A percentile compares a stretch with the other conserved stretches of the same genome.
phyloP scores from a whole-genome alignment of 768 basidiomycete genomes.

The Sistotremastrum niveocremeum region DNA sequence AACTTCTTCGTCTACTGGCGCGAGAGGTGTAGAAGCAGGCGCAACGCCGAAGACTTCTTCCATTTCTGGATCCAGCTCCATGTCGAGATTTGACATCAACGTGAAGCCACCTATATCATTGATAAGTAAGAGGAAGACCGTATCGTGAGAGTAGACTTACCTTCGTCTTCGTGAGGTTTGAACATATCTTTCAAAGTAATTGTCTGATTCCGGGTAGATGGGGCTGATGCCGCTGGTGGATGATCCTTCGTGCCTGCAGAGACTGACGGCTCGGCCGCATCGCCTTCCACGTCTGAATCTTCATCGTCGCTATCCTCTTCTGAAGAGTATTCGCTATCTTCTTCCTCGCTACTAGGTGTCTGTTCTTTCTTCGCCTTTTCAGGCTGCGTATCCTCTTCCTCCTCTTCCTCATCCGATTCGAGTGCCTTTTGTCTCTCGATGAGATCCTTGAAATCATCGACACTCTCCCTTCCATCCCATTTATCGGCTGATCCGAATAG shows the following conservation, averaged over 20 bases:
- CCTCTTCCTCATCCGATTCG: constrained; percentile 3
- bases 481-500: neutral
- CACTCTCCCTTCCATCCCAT: neutral
- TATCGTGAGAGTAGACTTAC: constrained; percentile 22
- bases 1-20: too few species aligned
- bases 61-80: constrained; percentile 52
- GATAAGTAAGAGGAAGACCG: too few species aligned
- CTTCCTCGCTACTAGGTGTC: constrained; percentile 4
- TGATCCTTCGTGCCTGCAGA: neutral
- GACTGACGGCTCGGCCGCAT: constrained; percentile 5
- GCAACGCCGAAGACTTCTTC: constrained; percentile 1
- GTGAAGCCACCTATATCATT: constrained; percentile 46
- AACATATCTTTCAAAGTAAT: constrained; percentile 59
- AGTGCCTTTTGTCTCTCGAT: neutral
- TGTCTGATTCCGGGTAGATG: constrained; percentile 1
- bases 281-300: constrained; percentile 5
- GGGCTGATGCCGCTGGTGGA: too few species aligned
- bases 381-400: constrained; percentile 4
- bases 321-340: constrained; percentile 10
- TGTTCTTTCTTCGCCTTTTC: constrained; percentile 8
- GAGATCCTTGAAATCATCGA: neutral
- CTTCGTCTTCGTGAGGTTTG: constrained; percentile 51
- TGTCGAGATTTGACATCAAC: constrained; percentile 46
- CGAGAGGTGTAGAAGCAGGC: too few species aligned
- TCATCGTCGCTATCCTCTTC: neutral